Percentiles rank a stretch among this genome's conserved stretches.
Conservation (phyloP, 441 rosid genomes). For the California macrophylla region DNA sequence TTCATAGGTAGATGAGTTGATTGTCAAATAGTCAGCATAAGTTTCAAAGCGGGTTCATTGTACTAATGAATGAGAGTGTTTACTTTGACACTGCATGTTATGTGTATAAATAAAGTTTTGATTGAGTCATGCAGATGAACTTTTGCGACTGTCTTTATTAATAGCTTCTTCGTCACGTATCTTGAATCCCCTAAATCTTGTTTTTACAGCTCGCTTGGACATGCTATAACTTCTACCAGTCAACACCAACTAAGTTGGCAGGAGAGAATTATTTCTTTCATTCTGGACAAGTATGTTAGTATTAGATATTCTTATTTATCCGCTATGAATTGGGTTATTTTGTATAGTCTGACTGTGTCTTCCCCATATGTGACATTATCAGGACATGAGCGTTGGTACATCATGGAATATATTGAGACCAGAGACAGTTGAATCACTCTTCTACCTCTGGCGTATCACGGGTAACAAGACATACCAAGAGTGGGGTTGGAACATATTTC, state of each 20-base stretch:
- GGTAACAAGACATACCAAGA: slow-evolving; percentile 89
- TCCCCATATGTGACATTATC: slow-evolving; percentile 14
- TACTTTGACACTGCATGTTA: too few relatives aligned
- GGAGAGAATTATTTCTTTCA: slow-evolving; percentile 90
- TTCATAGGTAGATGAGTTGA: not conserved
- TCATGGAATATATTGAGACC: slow-evolving; percentile 92
- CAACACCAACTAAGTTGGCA: slow-evolving; percentile 85
- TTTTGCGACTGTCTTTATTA: too few relatives aligned
- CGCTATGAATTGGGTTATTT: not conserved
- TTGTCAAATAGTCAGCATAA: not conserved
- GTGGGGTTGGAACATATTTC: slow-evolving; percentile 98
- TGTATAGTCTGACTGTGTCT: slow-evolving; percentile 4
- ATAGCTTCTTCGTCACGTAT: too few relatives aligned
- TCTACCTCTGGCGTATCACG: slow-evolving; percentile 91
- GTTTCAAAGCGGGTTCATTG: not conserved
- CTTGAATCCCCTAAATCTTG: not conserved
- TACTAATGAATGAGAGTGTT: not conserved
- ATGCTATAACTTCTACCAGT: slow-evolving; percentile 83
- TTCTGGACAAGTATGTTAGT: slow-evolving; percentile 75
- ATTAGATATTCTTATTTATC: slow-evolving; percentile 26
- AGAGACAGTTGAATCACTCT: slow-evolving; percentile 87
- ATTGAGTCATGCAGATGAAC: too few relatives aligned
- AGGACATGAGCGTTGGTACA: slow-evolving; percentile 93
- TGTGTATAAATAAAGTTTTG: too few relatives aligned
- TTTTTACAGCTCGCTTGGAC: slow-evolving; percentile 85